Evolutionary conservation across 148 eudicot genomes (phyloP).

Genomic region (Rhododendron ovatum): DNA sequence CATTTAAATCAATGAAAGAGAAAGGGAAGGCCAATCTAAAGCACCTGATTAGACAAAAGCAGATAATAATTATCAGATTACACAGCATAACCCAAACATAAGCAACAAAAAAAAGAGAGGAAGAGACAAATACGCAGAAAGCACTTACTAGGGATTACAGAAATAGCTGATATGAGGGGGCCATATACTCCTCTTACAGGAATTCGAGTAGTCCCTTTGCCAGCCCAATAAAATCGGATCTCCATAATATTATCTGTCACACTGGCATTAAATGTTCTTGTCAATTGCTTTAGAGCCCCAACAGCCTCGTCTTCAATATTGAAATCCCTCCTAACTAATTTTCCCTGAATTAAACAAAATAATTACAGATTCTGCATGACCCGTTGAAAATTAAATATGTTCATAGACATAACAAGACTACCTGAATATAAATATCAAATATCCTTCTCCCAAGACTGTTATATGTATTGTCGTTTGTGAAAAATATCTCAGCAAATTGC

Average conservation of each 20-base stretch:
- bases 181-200: conserved; percentile 74
- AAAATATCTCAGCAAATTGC: conserved; percentile 70
- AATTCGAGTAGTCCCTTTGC: conserved; percentile 74
- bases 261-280: conserved; percentile 34
- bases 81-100: background rate
- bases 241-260: conserved; percentile 50
- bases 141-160: conserved; percentile 52
- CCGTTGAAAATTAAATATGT: background rate
- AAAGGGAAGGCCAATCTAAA: background rate
- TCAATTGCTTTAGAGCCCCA: conserved; percentile 42
- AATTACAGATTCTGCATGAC: background rate
- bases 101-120: background rate
- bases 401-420: conserved; percentile 9
- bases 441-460: conserved; percentile 66
- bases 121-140: background rate
- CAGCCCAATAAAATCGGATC: conserved; percentile 64
- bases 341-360: conserved; percentile 31
- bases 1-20: background rate
- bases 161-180: conserved; percentile 72
- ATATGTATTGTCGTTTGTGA: conserved; percentile 45
- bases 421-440: conserved; percentile 82
- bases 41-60: background rate
- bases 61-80: background rate
- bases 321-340: conserved; percentile 51
- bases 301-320: conserved; percentile 58